Evolutionary conservation across 2,329 filamentous ascomycete species (phyloP).

Genomic region (Claviceps quebecensis): DNA sequence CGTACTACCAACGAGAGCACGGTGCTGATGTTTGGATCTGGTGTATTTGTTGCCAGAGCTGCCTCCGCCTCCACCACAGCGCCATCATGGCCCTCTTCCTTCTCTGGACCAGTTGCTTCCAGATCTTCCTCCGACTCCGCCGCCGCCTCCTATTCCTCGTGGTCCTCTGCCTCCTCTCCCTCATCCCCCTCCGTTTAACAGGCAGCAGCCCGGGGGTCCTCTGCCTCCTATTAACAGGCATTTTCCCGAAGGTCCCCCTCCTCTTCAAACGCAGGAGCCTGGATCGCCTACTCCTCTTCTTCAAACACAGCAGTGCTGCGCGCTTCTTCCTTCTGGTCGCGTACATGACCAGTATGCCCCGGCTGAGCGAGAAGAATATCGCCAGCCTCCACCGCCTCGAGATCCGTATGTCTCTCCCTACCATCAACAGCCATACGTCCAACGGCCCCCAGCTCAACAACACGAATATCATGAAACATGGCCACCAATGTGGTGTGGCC

Average conservation of each 20-base stretch:
- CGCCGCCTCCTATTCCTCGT: slow-evolving; percentile 7
- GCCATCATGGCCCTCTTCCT: too few species aligned
- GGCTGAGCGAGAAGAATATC: slow-evolving; percentile 15
- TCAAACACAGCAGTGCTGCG: slow-evolving; percentile 7
- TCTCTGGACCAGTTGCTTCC: background rate
- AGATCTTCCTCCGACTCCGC: slow-evolving; percentile 21
- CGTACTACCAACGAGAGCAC: background rate
- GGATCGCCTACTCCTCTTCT: background rate
- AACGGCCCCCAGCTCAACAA: slow-evolving; percentile 10
- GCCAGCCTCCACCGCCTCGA: slow-evolving; percentile 15
- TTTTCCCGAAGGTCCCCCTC: background rate
- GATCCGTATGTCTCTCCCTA: slow-evolving; percentile 2
- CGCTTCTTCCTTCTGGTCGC: slow-evolving; percentile 2
- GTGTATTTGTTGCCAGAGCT: slow-evolving; percentile 12
- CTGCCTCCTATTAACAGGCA: background rate
- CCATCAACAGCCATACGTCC: slow-evolving; percentile 12
- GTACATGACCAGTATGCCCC: slow-evolving; percentile 21
- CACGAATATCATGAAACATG: slow-evolving; percentile 17
- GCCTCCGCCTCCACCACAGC: slow-evolving; percentile 18
- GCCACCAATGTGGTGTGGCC: slow-evolving; percentile 12
- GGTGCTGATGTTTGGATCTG: background rate
- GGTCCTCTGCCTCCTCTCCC: slow-evolving; percentile 7
- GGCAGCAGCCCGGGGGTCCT: too few species aligned
- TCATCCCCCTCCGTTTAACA: background rate
- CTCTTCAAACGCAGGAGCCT: background rate